Evolutionary conservation across 305 asterid genomes (phyloP), one percentile per base, ranked within the genome.

Genomic region (Fraxinus sp.): DNA sequence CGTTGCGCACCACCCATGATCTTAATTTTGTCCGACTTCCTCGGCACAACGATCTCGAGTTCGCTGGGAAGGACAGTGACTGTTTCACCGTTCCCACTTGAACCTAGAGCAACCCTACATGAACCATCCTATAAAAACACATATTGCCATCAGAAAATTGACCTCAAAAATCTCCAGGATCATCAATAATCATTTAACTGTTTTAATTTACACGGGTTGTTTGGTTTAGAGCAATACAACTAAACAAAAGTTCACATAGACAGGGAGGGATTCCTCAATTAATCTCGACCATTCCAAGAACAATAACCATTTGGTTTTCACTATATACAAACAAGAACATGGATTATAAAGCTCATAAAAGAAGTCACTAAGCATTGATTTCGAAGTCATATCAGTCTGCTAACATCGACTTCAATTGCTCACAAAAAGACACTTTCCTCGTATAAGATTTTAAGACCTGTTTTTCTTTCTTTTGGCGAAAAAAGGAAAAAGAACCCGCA

Each of bases 1-100:
- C 98, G 99, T 79, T 90, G 97, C 2, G 91, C 88, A 13, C 98
- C 98, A 4, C 99, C 98, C 97, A 96, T 91, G 80, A 96, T 92
- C 87, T 91, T 94, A 26, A 96, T 91, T 88, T 88, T 92, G 28
- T 93, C 99, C 0, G 89, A 87, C 90, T 96, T 96, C 78, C 93
- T 89, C 10, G 99, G 99, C 41, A 85, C 86, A 46, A 93, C 93
- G 7, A 93, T 84, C 81, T 91, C 97, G 3, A 96, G 84, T 36
- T 96, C 99, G 20, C 83, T 90, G 4, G 97, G 92, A 79, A 88
- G 90, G 8, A 81, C 89, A 10, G 90, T 93, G 74, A 96, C 72
- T 1, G 77, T 79, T 36, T 93, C 98, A n/a, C 98, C 99, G 64
- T 85, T 92, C 78, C 95, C 97, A 22, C 87, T 90, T 18, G 94